These are phyloP conservation scores for Macadamia tetraphylla DNA, from an alignment of 164 flowering plant genomes.

Conservation along the genomic window DNA sequence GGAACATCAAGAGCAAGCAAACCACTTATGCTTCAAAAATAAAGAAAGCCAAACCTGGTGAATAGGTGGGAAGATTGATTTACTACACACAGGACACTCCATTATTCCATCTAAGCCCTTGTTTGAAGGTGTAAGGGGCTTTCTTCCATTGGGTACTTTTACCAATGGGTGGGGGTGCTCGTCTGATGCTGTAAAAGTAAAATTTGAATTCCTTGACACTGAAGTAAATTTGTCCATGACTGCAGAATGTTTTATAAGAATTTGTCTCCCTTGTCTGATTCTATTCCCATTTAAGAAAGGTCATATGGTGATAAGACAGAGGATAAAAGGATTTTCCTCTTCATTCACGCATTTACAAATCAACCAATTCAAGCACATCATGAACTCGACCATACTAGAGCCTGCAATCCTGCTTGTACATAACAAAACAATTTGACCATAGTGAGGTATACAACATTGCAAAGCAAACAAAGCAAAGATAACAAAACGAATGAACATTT, in stretches of 20 bases:
- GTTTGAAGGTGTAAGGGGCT: conserved; percentile 13
- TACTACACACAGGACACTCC: conserved; percentile 28
- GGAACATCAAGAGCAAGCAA: background rate
- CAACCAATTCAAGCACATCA: background rate
- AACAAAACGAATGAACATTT: too few relatives aligned
- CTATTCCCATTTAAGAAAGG: conserved; percentile 9
- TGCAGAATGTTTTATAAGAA: background rate
- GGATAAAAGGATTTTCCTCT: background rate
- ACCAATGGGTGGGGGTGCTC: conserved; percentile 7
- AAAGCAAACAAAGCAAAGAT: too few relatives aligned
- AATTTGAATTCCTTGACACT: conserved; percentile 10
- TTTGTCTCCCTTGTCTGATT: conserved; percentile 2
- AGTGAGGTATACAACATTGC: too few relatives aligned
- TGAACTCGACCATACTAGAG: background rate
- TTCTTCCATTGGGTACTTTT: conserved; percentile 15
- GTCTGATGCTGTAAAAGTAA: conserved; percentile 4
- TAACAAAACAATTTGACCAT: too few relatives aligned
- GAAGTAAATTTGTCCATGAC: conserved; percentile 16
- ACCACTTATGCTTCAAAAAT: background rate
- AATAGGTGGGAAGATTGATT: conserved; percentile 29
- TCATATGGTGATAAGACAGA: background rate
- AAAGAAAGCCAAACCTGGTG: conserved; percentile 21
- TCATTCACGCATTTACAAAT: background rate
- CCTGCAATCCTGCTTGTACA: background rate
- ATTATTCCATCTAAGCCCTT: conserved; percentile 21